Conservation (phyloP, 2,329 filamentous ascomycete species). For the Aspergillus texensis region DNA sequence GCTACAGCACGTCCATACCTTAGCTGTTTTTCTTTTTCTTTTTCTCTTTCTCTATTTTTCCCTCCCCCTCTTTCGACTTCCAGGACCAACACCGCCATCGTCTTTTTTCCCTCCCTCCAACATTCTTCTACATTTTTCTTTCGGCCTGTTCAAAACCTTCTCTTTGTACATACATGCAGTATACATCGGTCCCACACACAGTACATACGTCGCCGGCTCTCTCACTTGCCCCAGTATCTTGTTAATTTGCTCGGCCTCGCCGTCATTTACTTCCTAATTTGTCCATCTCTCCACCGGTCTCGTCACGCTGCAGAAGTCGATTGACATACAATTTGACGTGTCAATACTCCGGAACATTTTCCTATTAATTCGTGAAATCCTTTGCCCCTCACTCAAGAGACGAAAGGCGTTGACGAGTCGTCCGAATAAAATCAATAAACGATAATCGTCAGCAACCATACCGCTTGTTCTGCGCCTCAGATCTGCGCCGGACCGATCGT, state of each 20-base stretch:
- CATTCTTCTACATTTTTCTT: background rate
- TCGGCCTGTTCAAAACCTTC: background rate
- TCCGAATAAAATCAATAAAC: background rate
- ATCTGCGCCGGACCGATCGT: conserved; percentile 29
- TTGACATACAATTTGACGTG: conserved; percentile 11
- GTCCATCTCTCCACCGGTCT: background rate
- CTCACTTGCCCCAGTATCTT: background rate
- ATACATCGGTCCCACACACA: conserved; percentile 1
- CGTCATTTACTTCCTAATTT: background rate
- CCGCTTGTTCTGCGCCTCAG: conserved; percentile 12
- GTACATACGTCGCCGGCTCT: conserved; percentile 4
- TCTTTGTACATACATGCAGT: conserved; percentile 1
- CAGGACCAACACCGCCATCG: background rate
- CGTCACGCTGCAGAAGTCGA: conserved; percentile 10
- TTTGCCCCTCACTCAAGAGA: background rate
- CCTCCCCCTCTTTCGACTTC: background rate
- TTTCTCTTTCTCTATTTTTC: background rate
- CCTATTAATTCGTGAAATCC: conserved; percentile 3
- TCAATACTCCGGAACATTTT: conserved; percentile 6
- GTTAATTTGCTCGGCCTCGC: background rate
- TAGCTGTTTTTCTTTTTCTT: background rate
- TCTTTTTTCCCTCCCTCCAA: background rate
- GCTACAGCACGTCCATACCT: background rate
- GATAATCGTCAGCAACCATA: background rate
- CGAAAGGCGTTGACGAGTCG: background rate